Evolutionary conservation across 2,329 filamentous ascomycete species (phyloP).

Genomic region (Ascochyta lentis): DNA sequence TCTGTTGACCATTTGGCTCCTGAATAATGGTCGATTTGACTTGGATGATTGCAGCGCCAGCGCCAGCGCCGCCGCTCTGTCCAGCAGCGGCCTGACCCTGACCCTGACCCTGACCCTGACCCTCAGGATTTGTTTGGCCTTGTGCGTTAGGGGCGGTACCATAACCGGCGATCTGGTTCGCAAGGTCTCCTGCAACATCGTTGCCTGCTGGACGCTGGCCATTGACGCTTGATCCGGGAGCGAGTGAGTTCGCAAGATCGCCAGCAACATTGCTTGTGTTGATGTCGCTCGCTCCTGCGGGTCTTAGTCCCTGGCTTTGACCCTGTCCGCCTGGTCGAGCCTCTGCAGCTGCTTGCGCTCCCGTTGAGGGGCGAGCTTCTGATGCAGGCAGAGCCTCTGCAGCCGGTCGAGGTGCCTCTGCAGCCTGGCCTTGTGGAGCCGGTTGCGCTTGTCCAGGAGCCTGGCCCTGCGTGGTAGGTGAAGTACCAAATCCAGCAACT

Average conservation of each 20-base stretch:
- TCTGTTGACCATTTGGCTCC: slow-evolving; percentile 17
- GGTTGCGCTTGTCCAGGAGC: slow-evolving; percentile 7
- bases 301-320: slow-evolving; percentile 6
- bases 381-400: background rate
- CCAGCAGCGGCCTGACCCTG: slow-evolving; percentile 18
- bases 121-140: slow-evolving; percentile 13
- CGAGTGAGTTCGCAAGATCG: slow-evolving; percentile 29
- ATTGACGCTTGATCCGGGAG: slow-evolving; percentile 15
- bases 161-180: slow-evolving; percentile 11
- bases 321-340: slow-evolving; percentile 7
- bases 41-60: slow-evolving; percentile 10
- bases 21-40: slow-evolving; percentile 22
- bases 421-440: slow-evolving; percentile 5
- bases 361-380: background rate
- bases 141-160: background rate
- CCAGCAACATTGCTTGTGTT: slow-evolving; percentile 20
- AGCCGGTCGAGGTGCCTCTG: background rate
- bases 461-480: slow-evolving; percentile 16
- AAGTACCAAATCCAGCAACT: slow-evolving; percentile 24
- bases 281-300: slow-evolving; percentile 13
- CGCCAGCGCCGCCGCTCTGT: slow-evolving; percentile 4
- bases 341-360: background rate
- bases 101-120: slow-evolving; percentile 18
- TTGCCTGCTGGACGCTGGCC: slow-evolving; percentile 12
- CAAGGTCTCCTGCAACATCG: slow-evolving; percentile 12